A percentile compares a stretch with the other conserved stretches of the same genome.
phyloP scores from a whole-genome alignment of 306 rosid genomes.

The Lathyrus tuberosus region DNA sequence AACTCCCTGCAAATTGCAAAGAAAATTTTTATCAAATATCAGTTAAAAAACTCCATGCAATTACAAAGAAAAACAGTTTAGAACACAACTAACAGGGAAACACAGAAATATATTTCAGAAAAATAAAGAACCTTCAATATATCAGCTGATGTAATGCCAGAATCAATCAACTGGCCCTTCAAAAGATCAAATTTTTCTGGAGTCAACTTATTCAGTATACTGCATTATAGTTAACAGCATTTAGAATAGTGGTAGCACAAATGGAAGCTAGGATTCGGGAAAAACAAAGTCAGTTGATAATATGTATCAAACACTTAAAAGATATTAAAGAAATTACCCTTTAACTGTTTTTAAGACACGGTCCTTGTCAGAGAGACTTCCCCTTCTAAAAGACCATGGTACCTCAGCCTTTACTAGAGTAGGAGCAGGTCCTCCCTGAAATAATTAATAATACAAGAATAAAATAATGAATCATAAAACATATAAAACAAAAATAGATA shows the following conservation, averaged over 20 bases:
- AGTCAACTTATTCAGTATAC: conserved; percentile 93
- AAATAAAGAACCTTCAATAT: conserved; percentile 67
- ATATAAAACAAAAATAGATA: conserved; percentile 7
- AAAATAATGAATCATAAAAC: neutral
- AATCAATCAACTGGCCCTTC: conserved; percentile 89
- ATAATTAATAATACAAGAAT: no score
- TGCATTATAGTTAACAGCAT: conserved; percentile 45
- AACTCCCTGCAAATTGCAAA: conserved; percentile 77
- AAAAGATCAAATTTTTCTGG: conserved; percentile 98
- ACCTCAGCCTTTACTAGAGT: conserved; percentile 83
- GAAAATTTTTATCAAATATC: conserved; percentile 69
- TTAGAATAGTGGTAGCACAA: conserved; percentile 19
- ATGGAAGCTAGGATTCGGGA: neutral
- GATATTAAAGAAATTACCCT: conserved; percentile 61
- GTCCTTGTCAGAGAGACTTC: conserved; percentile 79
- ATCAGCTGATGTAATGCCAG: conserved; percentile 96
- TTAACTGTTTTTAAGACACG: conserved; percentile 92
- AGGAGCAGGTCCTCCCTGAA: conserved; percentile 75
- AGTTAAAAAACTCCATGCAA: conserved; percentile 85
- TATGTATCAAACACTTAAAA: neutral
- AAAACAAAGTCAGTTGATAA: neutral
- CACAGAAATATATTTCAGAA: neutral
- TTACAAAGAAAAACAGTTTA: conserved; percentile 37
- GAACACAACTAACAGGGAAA: conserved; percentile 21
- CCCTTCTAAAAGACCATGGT: conserved; percentile 97